phyloP scores from a whole-genome alignment of 176 grass and related monocot genomes.

The Phyllostachys edulis region DNA sequence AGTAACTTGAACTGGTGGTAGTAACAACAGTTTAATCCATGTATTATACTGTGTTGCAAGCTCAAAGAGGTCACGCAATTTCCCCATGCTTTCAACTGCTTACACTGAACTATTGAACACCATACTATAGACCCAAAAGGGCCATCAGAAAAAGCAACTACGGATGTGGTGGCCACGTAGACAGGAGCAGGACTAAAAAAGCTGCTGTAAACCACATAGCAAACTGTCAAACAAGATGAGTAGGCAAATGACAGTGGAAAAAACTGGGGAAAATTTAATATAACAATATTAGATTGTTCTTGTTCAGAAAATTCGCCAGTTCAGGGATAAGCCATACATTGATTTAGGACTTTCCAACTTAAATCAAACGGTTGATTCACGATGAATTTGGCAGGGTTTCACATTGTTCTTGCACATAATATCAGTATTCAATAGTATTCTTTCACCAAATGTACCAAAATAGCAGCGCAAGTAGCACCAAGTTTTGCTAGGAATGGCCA shows the following conservation, averaged over 20 bases:
- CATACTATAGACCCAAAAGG: background rate
- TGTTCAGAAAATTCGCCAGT: background rate
- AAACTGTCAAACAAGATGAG: conserved; percentile 11
- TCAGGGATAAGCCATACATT: background rate
- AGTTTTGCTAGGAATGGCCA: background rate
- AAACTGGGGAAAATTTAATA: background rate
- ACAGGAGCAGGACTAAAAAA: background rate
- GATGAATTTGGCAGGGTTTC: background rate
- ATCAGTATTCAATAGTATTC: background rate
- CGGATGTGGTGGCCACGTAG: background rate
- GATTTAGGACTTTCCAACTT: background rate
- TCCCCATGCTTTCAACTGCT: background rate
- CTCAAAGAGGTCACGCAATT: background rate
- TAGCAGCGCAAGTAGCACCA: background rate
- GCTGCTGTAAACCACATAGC: background rate
- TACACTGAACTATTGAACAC: background rate
- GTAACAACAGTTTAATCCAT: conserved; percentile 9
- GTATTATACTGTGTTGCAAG: background rate
- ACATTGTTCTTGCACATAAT: conserved; percentile 4
- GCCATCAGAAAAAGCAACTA: background rate
- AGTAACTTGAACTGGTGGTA: background rate
- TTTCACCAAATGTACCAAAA: conserved; percentile 19
- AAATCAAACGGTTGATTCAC: background rate
- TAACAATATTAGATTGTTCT: background rate
- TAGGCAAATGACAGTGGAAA: background rate